These are phyloP conservation scores for Lachancea sp. DNA, from an alignment of 805 yeast species.

Conservation along the genomic window DNA sequence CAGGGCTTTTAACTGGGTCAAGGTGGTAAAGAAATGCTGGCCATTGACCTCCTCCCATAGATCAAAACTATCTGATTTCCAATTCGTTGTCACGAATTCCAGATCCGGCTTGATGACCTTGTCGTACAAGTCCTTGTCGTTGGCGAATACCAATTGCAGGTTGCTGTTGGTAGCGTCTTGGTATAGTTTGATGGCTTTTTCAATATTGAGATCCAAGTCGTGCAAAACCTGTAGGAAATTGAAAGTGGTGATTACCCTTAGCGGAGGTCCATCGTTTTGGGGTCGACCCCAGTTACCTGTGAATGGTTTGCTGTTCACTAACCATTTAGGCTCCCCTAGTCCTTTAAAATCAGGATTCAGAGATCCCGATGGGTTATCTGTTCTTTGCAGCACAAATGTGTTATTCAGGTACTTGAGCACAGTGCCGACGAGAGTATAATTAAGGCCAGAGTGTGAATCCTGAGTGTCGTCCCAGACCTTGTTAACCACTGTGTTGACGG, in stretches of 20 bases:
- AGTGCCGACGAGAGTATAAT: constrained; percentile 21
- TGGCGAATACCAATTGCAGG: constrained; percentile 12
- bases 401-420: constrained; percentile 61
- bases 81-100: constrained; percentile 50
- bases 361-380: constrained; percentile 62
- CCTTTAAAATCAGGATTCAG: constrained; percentile 44
- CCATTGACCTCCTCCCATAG: constrained; percentile 87
- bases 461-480: constrained; percentile 15
- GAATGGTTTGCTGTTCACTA: constrained; percentile 59
- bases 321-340: constrained; percentile 87
- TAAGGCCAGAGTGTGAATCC: constrained; percentile 10
- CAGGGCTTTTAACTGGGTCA: constrained; percentile 68
- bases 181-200: constrained; percentile 27
- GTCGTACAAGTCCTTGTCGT: constrained; percentile 39
- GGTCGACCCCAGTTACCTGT: constrained; percentile 84
- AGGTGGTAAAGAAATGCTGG: constrained; percentile 69
- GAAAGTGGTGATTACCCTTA: constrained; percentile 60
- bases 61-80: constrained; percentile 71
- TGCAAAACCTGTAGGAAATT: constrained; percentile 45
- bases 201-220: constrained; percentile 23
- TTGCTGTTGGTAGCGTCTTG: constrained; percentile 3
- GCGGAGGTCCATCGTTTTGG: constrained; percentile 91
- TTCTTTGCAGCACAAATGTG: constrained; percentile 54
- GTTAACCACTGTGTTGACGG: constrained; percentile 58
- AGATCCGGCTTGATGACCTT: constrained; percentile 64